These are phyloP conservation scores for Geranomyces variabilis DNA, from an alignment of 192 early-diverging fungal species.

Conservation along the genomic window DNA sequence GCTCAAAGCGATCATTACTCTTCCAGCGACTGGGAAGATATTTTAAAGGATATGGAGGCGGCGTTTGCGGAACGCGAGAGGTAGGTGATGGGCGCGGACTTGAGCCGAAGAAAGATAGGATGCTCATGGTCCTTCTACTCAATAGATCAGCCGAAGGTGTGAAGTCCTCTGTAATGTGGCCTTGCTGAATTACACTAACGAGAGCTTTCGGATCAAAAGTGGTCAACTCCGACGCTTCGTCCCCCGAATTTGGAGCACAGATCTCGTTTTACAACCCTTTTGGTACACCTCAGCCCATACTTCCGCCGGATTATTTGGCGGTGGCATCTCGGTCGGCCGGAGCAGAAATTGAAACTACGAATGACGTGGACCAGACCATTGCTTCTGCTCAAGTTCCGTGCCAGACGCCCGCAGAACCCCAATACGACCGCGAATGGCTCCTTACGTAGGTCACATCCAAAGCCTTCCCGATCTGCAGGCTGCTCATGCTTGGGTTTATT, in stretches of 20 bases:
- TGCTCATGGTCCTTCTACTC: too few relatives aligned
- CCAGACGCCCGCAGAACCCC: background rate
- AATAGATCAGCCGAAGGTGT: background rate
- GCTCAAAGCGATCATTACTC: too few relatives aligned
- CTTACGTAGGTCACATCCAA: slow-evolving; percentile 14
- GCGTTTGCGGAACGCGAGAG: slow-evolving; percentile 1
- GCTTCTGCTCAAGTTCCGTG: too few relatives aligned
- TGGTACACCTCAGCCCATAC: background rate
- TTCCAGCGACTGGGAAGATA: slow-evolving; percentile 5
- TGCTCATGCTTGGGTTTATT: too few relatives aligned
- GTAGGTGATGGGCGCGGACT: background rate
- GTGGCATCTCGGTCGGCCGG: background rate
- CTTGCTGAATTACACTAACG: too few relatives aligned
- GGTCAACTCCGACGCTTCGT: too few relatives aligned
- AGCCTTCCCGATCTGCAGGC: too few relatives aligned
- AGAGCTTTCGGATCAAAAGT: background rate
- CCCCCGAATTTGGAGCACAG: slow-evolving; percentile 12
- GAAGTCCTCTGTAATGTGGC: too few relatives aligned
- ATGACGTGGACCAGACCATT: too few relatives aligned
- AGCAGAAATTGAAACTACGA: too few relatives aligned
- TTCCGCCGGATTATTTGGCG: background rate
- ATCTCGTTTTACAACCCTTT: slow-evolving; percentile 26
- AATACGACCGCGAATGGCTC: slow-evolving; percentile 7
- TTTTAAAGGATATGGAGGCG: slow-evolving; percentile 12
- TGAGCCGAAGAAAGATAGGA: too few relatives aligned